Evolutionary conservation across 129 eudicot genomes (phyloP), one percentile per base, ranked within the genome.

Genomic region (Centrapalus pauciflorus): DNA sequence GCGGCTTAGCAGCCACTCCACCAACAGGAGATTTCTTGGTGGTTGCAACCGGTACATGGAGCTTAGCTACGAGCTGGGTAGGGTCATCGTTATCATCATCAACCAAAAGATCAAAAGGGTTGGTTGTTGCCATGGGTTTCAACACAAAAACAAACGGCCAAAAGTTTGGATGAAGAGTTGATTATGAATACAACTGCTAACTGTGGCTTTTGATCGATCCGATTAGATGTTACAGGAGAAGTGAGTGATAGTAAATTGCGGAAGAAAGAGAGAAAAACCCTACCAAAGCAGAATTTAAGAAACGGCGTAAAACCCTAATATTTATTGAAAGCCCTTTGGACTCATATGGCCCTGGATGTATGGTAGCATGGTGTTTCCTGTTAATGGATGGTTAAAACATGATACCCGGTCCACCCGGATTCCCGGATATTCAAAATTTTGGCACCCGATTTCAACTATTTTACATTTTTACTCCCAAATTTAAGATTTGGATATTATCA

Each of bases 11-110:
- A 0, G 77, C 70, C 50, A 56, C 71, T 20, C 71, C 82, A 11
- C 37, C 58, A 19, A 62, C 75, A 19, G 82, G 55, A 0, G 66
- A 26, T 27, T 70, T 80, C 60, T 69, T 72, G 12, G 76, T 17
- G 19, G 71, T 51, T 26, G 79, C 62, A 46, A 56, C 67, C 9
- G 82, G 74, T 30, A 35, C 87, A 38, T 78, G 77, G 48, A 74
- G 77, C 75, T 73, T 82, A 27, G 70, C 71, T n/a, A 85, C 6
- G 37, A 85, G 81, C 75, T 61, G 80, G 41, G 71, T 41, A 6
- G 70, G 63, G 70, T 85, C 94, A 48, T 85, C 96, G 57, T 68
- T 73, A 35, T 89, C 94, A 41, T 76, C 93, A 25, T 85, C 94
- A 0, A 21, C 84, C 61, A 85, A 76, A 38, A 89, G 76, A 71